Evolutionary conservation across 495 filamentous ascomycete species (phyloP), one percentile per base, ranked within the genome.

Genomic region (Oleoguttula mirabilis): DNA sequence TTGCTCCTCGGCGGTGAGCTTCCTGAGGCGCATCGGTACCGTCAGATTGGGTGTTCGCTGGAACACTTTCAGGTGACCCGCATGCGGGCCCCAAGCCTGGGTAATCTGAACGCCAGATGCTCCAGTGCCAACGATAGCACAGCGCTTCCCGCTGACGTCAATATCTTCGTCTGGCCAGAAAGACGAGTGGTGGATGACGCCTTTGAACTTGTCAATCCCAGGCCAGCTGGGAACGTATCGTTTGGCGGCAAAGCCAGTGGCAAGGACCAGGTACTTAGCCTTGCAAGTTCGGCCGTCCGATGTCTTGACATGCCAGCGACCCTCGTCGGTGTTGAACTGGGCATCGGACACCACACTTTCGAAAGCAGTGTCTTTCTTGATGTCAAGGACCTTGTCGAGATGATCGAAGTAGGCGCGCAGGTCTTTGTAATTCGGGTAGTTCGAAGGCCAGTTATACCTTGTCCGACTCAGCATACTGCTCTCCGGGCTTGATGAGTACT

Each of bases 71-170:
- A 72, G 36, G 2, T 61, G 44, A 3, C 50, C 59, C 3, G 59
- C 70, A 4, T 52, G 32, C 5, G 58, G 53, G 23, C 56, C 64
- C 45, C 52, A 43, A 10, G 63, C 66, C 41, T 78, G 73, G 0
- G 61, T 59, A 27, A 75, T 60, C 40, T 81, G 77, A 0, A 79
- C 44, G 24, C 49, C 49, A 1, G 49, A 47, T 7, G 53, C 53
- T 8, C 77, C 77, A 0, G 77, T 79, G 7, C 77, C 77, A 15
- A 81, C 69, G 30, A 79, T 58, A 3, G 70, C 76, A 22, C 60
- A 56, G 3, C 63, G 58, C 52, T 81, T 80, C 21, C 60, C 63
- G 10, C 50, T 56, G 4, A 75, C 54, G 43, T 72, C 60, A 23
- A 76, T 58, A 5, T 55, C 55, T 3, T 66, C 56, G 8, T 69